These are phyloP conservation scores for Malassezia nana DNA, from an alignment of 1,284 basidiomycete genomes.

Conservation along the genomic window DNA sequence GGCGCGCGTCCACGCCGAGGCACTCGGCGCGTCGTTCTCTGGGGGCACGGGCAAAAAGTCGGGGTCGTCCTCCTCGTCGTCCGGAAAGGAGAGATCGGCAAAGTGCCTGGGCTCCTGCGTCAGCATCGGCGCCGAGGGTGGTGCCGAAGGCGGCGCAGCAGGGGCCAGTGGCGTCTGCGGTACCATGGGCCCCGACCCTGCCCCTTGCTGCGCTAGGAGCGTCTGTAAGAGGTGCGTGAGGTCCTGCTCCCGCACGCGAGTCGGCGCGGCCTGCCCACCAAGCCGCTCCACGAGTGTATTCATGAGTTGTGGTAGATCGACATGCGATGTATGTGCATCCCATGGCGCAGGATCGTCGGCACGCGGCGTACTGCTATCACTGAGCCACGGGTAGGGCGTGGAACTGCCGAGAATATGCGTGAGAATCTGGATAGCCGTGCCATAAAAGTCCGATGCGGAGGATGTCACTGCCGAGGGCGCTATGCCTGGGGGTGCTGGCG, in stretches of 20 bases:
- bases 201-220: constrained; percentile 28
- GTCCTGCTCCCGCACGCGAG: constrained; percentile 27
- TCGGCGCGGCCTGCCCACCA: constrained; percentile 21
- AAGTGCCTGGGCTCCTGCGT: constrained; percentile 11
- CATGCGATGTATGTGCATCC: neutral
- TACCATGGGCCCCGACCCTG: neutral
- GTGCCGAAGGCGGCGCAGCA: neutral
- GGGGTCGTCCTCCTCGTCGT: constrained; percentile 37
- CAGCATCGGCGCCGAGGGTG: neutral
- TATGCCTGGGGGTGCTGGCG: neutral
- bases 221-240: constrained; percentile 31
- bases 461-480: neutral
- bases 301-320: constrained; percentile 18
- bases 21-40: constrained; percentile 27
- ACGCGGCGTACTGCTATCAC: constrained; percentile 16
- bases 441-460: constrained; percentile 28
- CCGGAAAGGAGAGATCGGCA: constrained; percentile 27
- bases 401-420: constrained; percentile 35
- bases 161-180: neutral
- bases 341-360: constrained; percentile 15
- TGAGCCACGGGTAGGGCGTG: constrained; percentile 23
- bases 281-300: constrained; percentile 24
- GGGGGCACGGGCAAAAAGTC: constrained; percentile 29
- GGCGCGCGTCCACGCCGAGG: constrained; percentile 30
- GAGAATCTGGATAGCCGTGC: constrained; percentile 35